Percentiles rank a stretch among this genome's conserved stretches.
Evolutionary conservation across 2,329 filamentous ascomycete species (phyloP).

Genomic region (Diaporthe velutina): DNA sequence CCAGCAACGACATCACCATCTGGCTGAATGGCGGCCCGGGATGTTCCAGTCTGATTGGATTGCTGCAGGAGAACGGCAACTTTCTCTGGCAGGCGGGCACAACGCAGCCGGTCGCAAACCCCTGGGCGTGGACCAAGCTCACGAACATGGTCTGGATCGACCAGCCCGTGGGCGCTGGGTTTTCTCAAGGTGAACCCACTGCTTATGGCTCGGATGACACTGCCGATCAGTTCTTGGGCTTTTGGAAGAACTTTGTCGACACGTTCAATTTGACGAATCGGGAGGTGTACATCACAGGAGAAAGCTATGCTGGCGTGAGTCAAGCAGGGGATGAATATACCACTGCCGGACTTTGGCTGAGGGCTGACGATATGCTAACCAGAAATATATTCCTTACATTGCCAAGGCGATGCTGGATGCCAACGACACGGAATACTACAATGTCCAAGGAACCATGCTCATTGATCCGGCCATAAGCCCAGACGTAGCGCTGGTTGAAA

Average conservation of each 20-base stretch:
- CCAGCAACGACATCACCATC: conserved; percentile 68
- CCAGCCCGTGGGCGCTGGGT: conserved; percentile 75
- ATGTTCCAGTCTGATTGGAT: conserved; percentile 71
- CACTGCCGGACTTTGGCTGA: neutral
- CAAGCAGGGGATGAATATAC: neutral
- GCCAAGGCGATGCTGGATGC: conserved; percentile 74
- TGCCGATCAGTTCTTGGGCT: conserved; percentile 77
- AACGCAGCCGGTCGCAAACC: conserved; percentile 70
- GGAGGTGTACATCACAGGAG: conserved; percentile 77
- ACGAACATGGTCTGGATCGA: conserved; percentile 81
- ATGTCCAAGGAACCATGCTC: conserved; percentile 57
- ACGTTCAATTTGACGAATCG: conserved; percentile 73
- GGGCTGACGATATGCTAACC: neutral
- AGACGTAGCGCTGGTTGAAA: conserved; percentile 25
- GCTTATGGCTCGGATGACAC: conserved; percentile 75
- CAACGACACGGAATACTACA: conserved; percentile 73
- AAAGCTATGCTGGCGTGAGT: conserved; percentile 37
- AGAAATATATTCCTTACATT: conserved; percentile 73
- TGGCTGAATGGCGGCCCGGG: conserved; percentile 70
- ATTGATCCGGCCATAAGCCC: conserved; percentile 28
- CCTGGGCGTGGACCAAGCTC: conserved; percentile 77
- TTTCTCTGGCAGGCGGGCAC: conserved; percentile 78
- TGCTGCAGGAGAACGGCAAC: conserved; percentile 81
- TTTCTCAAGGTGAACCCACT: conserved; percentile 72
- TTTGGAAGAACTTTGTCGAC: conserved; percentile 80